Base-by-base conservation (phyloP, 2,329 filamentous ascomycete species). In the Ascochyta viciae-villosae region DNA sequence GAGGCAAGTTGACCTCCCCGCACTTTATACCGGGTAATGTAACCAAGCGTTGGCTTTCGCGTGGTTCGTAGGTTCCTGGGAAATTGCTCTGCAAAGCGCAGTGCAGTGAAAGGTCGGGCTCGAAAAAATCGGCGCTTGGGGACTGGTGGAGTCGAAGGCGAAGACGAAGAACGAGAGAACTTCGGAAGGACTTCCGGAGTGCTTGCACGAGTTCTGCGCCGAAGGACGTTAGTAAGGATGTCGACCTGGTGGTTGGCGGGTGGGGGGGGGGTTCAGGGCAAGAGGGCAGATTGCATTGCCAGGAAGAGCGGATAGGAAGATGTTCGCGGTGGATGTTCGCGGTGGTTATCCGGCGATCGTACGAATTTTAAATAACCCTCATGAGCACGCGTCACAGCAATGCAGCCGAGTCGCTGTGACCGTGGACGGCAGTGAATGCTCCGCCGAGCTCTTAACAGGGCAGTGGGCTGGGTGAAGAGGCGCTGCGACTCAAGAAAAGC, bases 1-100 rank as follows among this genome's bases (percentile, higher is more conserved):
- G 75, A 77, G 75, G 75, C 72, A 62, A 61, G 67, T 52, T 65
- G 45, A 74, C 75, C 75, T 76, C 75, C 70, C 75, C 75, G 75
- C 73, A 77, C 75, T 67, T 60, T 55, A 58, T 57, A 37, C 33
- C 48, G 53, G 50, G 57, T 60, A 54, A 55, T 56, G 54, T 58
- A 46, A 66, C 62, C 63, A 71, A 58, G 61, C 49, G 44, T 55
- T 45, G 53, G 54, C 49, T 56, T 44, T 38, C 54, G 48, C 46
- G 50, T 55, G 42, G 16, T 42, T 50, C 41, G 23, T 15, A 31
- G 37, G 16, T 39, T 57, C 40, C 22, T 29, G 15, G 23, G 39
- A 15, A 29, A 27, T 24, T 41, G 56, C 47, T 54, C 55, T 58
- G 41, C 58, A 27, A 23, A 23, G 43, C 40, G 45, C 54, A 55